phyloP scores from a whole-genome alignment of 2,329 filamentous ascomycete species.

The Biscogniauxia mediterranea region DNA sequence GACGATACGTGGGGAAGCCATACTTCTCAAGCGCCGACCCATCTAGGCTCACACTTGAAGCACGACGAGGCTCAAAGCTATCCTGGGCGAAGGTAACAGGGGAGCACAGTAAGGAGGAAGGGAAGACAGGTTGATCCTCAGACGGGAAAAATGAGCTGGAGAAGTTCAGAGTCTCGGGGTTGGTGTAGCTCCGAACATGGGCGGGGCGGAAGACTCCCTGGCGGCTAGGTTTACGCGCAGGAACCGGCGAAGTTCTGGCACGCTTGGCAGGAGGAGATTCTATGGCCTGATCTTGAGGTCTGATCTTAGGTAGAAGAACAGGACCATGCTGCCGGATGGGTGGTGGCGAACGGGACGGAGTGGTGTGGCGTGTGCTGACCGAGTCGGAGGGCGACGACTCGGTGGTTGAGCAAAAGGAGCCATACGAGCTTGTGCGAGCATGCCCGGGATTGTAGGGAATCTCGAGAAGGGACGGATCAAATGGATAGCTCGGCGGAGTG shows the following conservation, averaged over 20 bases:
- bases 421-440: slow-evolving; percentile 62
- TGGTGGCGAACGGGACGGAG: slow-evolving; percentile 62
- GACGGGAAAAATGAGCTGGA: slow-evolving; percentile 39
- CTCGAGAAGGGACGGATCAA: slow-evolving; percentile 57
- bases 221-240: slow-evolving; percentile 34
- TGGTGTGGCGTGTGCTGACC: slow-evolving; percentile 65
- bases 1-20: slow-evolving; percentile 82
- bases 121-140: slow-evolving; percentile 34
- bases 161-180: slow-evolving; percentile 52
- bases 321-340: slow-evolving; percentile 78
- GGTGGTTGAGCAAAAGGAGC: slow-evolving; percentile 62
- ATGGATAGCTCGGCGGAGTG: slow-evolving; percentile 52
- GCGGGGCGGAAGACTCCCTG: slow-evolving; percentile 40
- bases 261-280: slow-evolving; percentile 55
- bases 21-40: slow-evolving; percentile 64
- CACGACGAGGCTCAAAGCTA: slow-evolving; percentile 52
- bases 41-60: slow-evolving; percentile 68
- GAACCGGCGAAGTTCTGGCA: slow-evolving; percentile 51
- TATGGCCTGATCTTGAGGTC: slow-evolving; percentile 77
- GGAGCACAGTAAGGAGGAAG: slow-evolving; percentile 61
- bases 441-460: slow-evolving; percentile 54
- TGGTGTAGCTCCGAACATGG: slow-evolving; percentile 60
- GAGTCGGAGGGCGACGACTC: slow-evolving; percentile 66
- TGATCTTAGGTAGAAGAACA: slow-evolving; percentile 79
- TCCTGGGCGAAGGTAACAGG: slow-evolving; percentile 57